Conservation (phyloP, 2,329 filamentous ascomycete genomes). For the Alternaria novae-zelandiae region DNA sequence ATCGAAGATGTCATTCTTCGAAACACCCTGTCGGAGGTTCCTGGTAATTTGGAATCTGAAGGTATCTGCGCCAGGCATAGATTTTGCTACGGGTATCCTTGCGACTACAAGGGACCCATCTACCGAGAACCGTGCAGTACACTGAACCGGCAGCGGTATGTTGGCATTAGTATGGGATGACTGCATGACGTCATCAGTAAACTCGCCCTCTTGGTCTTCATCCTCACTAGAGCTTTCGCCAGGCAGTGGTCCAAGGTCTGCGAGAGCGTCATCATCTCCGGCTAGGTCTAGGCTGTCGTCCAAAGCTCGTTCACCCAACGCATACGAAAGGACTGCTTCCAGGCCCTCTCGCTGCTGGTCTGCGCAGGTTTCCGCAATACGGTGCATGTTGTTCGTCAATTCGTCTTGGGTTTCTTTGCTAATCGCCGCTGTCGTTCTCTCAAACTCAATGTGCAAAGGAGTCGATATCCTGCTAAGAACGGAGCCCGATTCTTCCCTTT, state of each 20-base stretch:
- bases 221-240: slow-evolving; percentile 85
- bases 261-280: slow-evolving; percentile 62
- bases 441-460: slow-evolving; percentile 60
- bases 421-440: slow-evolving; percentile 63
- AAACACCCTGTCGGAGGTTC: slow-evolving; percentile 28
- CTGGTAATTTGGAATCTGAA: slow-evolving; percentile 39
- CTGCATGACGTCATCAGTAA: slow-evolving; percentile 57
- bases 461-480: slow-evolving; percentile 45
- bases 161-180: slow-evolving; percentile 67
- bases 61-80: slow-evolving; percentile 29
- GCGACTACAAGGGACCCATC: slow-evolving; percentile 60
- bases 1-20: slow-evolving; percentile 64
- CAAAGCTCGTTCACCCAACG: slow-evolving; percentile 64
- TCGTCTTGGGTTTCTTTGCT: slow-evolving; percentile 57
- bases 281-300: slow-evolving; percentile 60
- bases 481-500: slow-evolving; percentile 32
- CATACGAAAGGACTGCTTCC: slow-evolving; percentile 67
- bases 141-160: slow-evolving; percentile 66
- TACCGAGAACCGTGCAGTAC: slow-evolving; percentile 63
- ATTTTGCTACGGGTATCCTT: slow-evolving; percentile 55
- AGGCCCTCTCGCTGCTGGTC: slow-evolving; percentile 62
- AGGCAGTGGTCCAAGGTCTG: slow-evolving; percentile 38
- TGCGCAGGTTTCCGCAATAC: slow-evolving; percentile 63
- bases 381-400: slow-evolving; percentile 59
- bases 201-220: slow-evolving; percentile 67